Evolutionary conservation across 2,329 filamentous ascomycete genomes (phyloP).

Genomic region (Alternaria angustiovoidea): DNA sequence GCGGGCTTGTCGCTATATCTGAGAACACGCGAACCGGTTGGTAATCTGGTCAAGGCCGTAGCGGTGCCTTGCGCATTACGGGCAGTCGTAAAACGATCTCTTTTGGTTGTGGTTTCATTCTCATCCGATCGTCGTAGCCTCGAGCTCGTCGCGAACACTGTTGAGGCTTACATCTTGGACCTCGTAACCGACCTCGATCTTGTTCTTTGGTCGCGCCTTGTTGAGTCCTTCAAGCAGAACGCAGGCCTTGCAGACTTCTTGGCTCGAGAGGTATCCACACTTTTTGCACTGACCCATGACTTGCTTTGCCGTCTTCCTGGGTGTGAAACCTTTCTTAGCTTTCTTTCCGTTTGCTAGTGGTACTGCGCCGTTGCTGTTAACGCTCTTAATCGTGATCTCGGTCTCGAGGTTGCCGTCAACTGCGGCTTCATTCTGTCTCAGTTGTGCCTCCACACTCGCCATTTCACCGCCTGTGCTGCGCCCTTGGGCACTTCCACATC

Average conservation of each 20-base stretch:
- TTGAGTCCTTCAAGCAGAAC: constrained; percentile 89
- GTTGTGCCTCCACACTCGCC: constrained; percentile 78
- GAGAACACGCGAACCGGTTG: neutral
- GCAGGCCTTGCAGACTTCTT: constrained; percentile 93
- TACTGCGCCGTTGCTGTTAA: constrained; percentile 42
- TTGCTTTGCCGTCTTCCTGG: constrained; percentile 61
- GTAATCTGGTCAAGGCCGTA: too few species aligned
- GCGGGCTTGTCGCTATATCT: neutral
- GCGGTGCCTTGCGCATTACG: neutral
- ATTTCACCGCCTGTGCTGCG: constrained; percentile 76
- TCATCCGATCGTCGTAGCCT: constrained; percentile 29
- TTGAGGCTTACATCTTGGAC: constrained; percentile 31
- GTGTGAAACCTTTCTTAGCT: constrained; percentile 28
- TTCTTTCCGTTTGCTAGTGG: constrained; percentile 29
- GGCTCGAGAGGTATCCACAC: constrained; percentile 96
- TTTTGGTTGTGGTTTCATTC: constrained; percentile 19
- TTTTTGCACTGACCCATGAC: constrained; percentile 82
- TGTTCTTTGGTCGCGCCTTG: constrained; percentile 65
- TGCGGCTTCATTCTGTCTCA: constrained; percentile 71
- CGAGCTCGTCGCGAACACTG: constrained; percentile 33
- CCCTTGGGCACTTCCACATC: constrained; percentile 77
- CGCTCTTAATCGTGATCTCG: constrained; percentile 62
- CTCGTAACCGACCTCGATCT: constrained; percentile 42
- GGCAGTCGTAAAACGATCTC: neutral
- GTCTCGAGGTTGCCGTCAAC: constrained; percentile 67